These are phyloP conservation scores for Sporisorium iseilematis-ciliati DNA, from an alignment of 1,284 basidiomycete species.

Conservation along the genomic window DNA sequence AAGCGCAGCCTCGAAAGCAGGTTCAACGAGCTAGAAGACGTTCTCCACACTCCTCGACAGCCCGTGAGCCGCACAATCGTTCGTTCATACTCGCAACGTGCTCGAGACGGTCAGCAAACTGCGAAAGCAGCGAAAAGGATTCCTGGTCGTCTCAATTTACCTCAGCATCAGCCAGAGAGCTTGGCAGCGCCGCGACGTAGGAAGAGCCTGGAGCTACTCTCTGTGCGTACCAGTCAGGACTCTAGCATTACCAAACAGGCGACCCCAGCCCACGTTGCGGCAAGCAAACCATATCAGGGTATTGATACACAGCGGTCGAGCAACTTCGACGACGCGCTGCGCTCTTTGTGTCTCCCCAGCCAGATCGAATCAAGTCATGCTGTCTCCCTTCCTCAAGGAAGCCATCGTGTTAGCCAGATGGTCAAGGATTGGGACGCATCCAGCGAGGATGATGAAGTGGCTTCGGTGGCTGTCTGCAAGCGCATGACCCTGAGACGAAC, in stretches of 20 bases:
- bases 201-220: slow-evolving; percentile 13
- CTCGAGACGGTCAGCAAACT: not conserved
- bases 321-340: slow-evolving; percentile 5
- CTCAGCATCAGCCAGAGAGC: not conserved
- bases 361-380: not conserved
- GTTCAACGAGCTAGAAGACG: too few species aligned
- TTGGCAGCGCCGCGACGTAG: not conserved
- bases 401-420: slow-evolving; percentile 1
- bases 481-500: slow-evolving; percentile 29
- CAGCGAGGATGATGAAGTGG: slow-evolving; percentile 29
- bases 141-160: slow-evolving; percentile 33
- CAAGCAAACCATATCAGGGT: not conserved
- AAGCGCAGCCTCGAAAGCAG: too few species aligned
- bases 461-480: slow-evolving; percentile 19
- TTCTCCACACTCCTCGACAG: not conserved
- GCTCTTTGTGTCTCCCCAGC: not conserved
- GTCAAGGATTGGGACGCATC: slow-evolving; percentile 15
- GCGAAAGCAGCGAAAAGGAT: slow-evolving; percentile 3
- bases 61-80: not conserved
- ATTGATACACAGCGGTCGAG: not conserved
- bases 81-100: slow-evolving; percentile 25
- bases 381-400: not conserved
- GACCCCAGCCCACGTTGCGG: not conserved
- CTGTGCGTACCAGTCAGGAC: not conserved
- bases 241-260: not conserved